Base-by-base conservation (phyloP, 1,284 basidiomycete species). In the Grifola frondosa region DNA sequence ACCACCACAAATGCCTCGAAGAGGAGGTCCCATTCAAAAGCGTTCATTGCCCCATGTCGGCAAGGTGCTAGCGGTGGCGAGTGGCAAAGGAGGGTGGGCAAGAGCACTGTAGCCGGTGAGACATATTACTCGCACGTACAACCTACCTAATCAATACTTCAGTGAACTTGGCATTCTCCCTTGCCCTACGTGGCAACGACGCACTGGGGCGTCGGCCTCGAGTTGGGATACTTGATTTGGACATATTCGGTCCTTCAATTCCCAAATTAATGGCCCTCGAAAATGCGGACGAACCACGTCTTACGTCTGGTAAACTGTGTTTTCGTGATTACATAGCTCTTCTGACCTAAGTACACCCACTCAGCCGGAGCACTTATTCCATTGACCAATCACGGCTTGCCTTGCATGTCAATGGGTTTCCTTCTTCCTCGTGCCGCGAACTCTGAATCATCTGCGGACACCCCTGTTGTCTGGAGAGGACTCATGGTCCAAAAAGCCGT, bases 401-500 rank as follows among this genome's bases (percentile, higher is more conserved):
- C 89, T 17, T 93, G 90, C 58, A 98, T 99, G 96, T 97, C 93
- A 3, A 98, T 99, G 82, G 96, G 95, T 1, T 99, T 85, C 58
- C 75, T 90, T 7, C 71, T 90, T 19, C 83, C 85, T 3, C 70
- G 69, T 23, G 56, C 69, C 2, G 52, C 70, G 1, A 69, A 66
- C 30, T 64, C 67, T 15, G 68, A 66, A 26, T 67, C 72, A 23
- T 69, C 70, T 37, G 72, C 75, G 26, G 88, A 94, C 57, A 82
- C 82, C 0, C 84, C 93, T 0, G 78, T 98, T 15, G 92, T 96
- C 19, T 99, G 96, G 96, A 78, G 96, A 28, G 96, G 96, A 1
- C 80, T 98, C 37, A 98, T 99, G 96, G 97, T 99, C 2, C 95
- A 97, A 70, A 99, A 99, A 63, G 95, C 96, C 19, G 93, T 96